These are phyloP conservation scores for Fonsecaea erecta DNA, from an alignment of 2,329 filamentous ascomycete species.

Conservation along the genomic window DNA sequence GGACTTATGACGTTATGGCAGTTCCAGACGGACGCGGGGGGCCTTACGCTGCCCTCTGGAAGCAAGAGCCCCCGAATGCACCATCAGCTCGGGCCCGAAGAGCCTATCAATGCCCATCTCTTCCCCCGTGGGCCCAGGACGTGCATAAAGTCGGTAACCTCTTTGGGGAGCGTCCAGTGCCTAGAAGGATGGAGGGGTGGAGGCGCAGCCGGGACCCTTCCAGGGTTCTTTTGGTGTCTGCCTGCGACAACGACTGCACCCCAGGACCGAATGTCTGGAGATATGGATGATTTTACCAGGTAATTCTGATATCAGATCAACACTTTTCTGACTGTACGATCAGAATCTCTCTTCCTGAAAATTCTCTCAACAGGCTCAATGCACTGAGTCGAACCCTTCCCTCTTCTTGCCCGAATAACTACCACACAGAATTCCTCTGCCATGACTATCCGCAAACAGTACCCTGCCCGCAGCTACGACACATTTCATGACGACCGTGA, in stretches of 20 bases:
- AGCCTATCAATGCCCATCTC: not conserved
- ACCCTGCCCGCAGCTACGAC: constrained; percentile 30
- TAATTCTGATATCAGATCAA: not conserved
- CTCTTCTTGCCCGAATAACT: not conserved
- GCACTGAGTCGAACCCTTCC: constrained; percentile 12
- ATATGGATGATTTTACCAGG: not conserved
- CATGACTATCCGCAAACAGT: constrained; percentile 33
- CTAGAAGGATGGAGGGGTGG: not conserved
- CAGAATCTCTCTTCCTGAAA: not conserved
- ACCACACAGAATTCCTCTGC: not conserved
- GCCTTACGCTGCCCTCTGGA: not conserved
- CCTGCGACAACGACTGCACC: constrained; percentile 1
- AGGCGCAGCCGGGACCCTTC: not conserved
- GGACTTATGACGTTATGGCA: not conserved
- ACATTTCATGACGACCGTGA: constrained; percentile 23
- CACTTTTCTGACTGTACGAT: not conserved
- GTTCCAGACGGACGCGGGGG: not conserved
- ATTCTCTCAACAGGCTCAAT: not conserved
- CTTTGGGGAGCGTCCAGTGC: not conserved
- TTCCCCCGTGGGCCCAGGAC: not conserved
- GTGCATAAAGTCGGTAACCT: not conserved
- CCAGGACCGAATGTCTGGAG: not conserved
- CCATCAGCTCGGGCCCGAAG: not conserved
- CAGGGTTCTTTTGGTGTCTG: constrained; percentile 16
- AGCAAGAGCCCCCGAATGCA: not conserved